Evolutionary conservation across 805 yeast genomes (phyloP), one percentile per base, ranked within the genome.

Genomic region (Wickerhamomyces queroliae): DNA sequence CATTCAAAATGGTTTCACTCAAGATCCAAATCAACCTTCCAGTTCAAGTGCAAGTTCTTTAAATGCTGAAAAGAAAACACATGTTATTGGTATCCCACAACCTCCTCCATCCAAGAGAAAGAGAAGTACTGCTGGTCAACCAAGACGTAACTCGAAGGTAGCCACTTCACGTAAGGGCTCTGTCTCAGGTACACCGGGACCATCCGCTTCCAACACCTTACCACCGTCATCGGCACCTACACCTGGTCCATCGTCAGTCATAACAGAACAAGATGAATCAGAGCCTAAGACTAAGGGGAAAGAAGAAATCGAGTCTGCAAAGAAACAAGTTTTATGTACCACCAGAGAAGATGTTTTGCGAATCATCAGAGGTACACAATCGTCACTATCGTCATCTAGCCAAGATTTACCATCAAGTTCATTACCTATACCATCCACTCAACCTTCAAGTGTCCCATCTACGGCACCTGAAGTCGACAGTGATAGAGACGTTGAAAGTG

Each of bases 71-170:
- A 53, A 49, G 35, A 55, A 54, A 38, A 39, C 57, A 9, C 57
- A 61, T 39, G 54, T 64, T 39, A 59, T 63, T 28, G 58, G 63
- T 38, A 55, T 63, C 6, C 41, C 41, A 15, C 15, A 16, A 7
- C 29, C 33, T n/a, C 33, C 18, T 19, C 46, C 49, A 18, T 15
- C 29, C 4, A 16, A 30, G 13, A 44, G 39, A 39, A 42, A 49
- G 37, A 41, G 30, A 21, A 28, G 34, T 20, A 19, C 40, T 12
- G 38, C n/a, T 11, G 30, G 27, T 10, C 30, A 15, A 22, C 29
- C 30, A 20, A 30, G 21, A 19, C 19, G 33, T 7, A 16, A 16
- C 3, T 30, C 33, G 8, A 19, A 21, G 4, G 22, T 11, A 4
- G 33, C 17, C 11, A 16, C 21, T 2, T 11, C 33, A 18, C 15